A percentile compares a stretch with the other conserved stretches of the same genome.
These are phyloP conservation scores for Saccharomycopsis hybrid DNA, from an alignment of 1,139 yeast genomes.

Conservation along the genomic window DNA sequence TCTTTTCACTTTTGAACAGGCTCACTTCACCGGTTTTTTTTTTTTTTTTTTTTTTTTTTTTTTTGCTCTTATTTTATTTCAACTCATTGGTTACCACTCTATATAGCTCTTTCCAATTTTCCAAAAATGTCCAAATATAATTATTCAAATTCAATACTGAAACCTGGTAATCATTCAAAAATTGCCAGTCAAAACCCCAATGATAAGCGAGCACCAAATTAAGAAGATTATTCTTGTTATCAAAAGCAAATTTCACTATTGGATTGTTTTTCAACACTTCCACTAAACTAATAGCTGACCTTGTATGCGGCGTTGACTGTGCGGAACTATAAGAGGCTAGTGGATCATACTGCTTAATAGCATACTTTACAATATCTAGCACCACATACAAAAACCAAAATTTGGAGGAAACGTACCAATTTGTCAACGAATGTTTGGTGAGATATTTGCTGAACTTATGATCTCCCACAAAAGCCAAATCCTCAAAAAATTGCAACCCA, in stretches of 20 bases:
- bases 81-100: neutral
- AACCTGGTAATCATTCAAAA: conserved; percentile 19
- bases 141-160: conserved; percentile 15
- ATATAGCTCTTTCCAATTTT: conserved; percentile 11
- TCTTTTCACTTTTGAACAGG: no score
- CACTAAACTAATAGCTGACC: neutral
- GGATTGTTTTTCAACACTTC: neutral
- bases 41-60: no score
- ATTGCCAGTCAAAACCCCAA: conserved; percentile 21
- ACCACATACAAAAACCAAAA: conserved; percentile 19
- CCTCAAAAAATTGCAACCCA: conserved; percentile 17
- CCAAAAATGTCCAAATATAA: conserved; percentile 8
- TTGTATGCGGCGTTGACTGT: no score
- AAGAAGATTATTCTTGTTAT: conserved; percentile 11
- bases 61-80: no score
- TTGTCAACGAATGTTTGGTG: conserved; percentile 6
- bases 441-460: conserved; percentile 10
- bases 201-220: conserved; percentile 19
- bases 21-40: no score
- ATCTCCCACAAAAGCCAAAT: conserved; percentile 20
- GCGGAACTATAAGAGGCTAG: neutral
- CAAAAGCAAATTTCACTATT: neutral
- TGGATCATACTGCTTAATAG: conserved; percentile 4
- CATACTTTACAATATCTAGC: conserved; percentile 12
- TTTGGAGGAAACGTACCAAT: conserved; percentile 20